Percentiles rank a stretch among this genome's conserved stretches.
Conservation (phyloP, 495 filamentous ascomycete species). For the Massariosphaeria phaeospora region DNA sequence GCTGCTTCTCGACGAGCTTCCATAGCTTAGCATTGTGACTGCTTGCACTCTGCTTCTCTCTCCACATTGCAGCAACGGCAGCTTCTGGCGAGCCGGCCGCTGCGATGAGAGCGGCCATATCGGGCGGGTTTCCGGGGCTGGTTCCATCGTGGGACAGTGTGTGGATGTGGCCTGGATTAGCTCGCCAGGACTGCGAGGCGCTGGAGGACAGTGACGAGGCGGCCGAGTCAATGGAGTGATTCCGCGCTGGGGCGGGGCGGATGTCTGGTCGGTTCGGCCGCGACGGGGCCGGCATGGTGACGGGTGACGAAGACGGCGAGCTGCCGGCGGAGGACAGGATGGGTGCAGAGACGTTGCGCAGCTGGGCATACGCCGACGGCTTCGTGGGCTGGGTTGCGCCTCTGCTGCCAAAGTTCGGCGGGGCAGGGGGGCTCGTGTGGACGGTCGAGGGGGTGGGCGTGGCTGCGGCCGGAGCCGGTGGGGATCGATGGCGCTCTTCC, state of each 20-base stretch:
- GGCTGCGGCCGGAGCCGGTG: too few species aligned
- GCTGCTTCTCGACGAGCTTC: conserved; percentile 93
- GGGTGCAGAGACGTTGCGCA: conserved; percentile 38
- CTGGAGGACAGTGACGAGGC: conserved; percentile 78
- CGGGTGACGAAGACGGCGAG: conserved; percentile 36
- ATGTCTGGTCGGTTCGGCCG: conserved; percentile 30
- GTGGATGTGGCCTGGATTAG: conserved; percentile 53
- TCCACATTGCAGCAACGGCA: conserved; percentile 79
- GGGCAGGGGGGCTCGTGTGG: conserved; percentile 13
- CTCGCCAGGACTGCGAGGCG: conserved; percentile 51
- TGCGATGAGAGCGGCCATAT: conserved; percentile 42
- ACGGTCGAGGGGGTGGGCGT: conserved; percentile 13
- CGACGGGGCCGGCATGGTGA: conserved; percentile 32
- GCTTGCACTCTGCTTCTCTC: conserved; percentile 81
- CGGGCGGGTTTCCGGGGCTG: conserved; percentile 31
- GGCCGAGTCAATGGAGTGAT: conserved; percentile 90
- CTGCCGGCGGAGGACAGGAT: conserved; percentile 27
- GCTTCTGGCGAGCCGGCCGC: conserved; percentile 87
- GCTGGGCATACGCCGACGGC: conserved; percentile 29
- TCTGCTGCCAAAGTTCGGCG: conserved; percentile 6
- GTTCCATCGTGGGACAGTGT: conserved; percentile 49
- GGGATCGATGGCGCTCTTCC: conserved; percentile 18
- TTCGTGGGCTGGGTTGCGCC: conserved; percentile 10
- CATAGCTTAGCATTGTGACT: conserved; percentile 91
- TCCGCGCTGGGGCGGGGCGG: conserved; percentile 59